Evolutionary conservation across 306 rosid species (phyloP).

Genomic region (Casuarina glauca): DNA sequence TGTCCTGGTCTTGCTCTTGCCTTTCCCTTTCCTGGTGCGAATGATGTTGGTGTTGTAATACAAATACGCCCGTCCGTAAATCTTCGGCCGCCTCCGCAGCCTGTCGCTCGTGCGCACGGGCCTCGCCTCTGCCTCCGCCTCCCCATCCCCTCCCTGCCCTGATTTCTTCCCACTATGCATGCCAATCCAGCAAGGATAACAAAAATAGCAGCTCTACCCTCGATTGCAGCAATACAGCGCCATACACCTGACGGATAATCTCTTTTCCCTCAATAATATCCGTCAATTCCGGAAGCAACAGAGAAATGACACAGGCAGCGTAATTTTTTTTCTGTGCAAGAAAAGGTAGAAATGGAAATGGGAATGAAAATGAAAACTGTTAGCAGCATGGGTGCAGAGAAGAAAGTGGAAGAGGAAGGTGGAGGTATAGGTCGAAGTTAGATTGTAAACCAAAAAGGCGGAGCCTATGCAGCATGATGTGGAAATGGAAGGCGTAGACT

Average conservation of each 20-base stretch:
- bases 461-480: neutral
- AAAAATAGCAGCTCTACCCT: neutral
- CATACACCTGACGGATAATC: neutral
- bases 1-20: constrained; percentile 65
- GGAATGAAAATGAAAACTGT: too few species aligned
- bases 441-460: neutral
- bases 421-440: neutral
- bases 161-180: constrained; percentile 74
- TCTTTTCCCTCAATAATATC: neutral
- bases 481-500: neutral
- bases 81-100: constrained; percentile 55
- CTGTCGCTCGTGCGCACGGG: constrained; percentile 80
- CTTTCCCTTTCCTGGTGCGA: constrained; percentile 51
- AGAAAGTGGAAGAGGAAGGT: neutral
- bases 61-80: constrained; percentile 50
- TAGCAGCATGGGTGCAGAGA: neutral
- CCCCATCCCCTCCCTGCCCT: constrained; percentile 46
- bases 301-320: neutral
- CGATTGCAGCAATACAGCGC: neutral
- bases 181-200: neutral
- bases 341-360: neutral
- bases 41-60: constrained; percentile 43
- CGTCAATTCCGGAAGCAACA: neutral
- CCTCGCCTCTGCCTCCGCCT: constrained; percentile 43
- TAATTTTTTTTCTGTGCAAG: neutral